Percentiles rank a stretch among this genome's conserved stretches.
Evolutionary conservation across 305 asterid species (phyloP).

Genomic region (Caryopteris hybrid): DNA sequence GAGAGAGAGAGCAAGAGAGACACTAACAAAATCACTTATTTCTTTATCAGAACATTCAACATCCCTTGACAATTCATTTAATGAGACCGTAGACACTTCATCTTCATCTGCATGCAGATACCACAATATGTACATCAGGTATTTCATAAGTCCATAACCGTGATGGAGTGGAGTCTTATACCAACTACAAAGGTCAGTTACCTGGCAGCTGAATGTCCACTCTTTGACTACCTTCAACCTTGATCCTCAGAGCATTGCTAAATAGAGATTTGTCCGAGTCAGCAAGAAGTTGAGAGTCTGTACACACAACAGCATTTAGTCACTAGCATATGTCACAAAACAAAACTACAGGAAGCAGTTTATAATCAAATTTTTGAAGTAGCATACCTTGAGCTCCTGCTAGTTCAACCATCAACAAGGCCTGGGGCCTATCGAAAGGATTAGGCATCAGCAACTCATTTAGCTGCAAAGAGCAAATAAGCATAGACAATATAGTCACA

Average conservation of each 20-base stretch:
- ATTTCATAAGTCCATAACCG: slow-evolving; percentile 5
- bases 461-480: slow-evolving; percentile 46
- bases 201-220: slow-evolving; percentile 73
- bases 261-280: slow-evolving; percentile 32
- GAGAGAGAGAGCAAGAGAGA: slow-evolving; percentile 5
- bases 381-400: slow-evolving; percentile 69
- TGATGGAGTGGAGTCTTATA: neutral
- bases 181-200: slow-evolving; percentile 27
- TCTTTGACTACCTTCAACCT: slow-evolving; percentile 47
- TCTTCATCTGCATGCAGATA: slow-evolving; percentile 52
- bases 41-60: slow-evolving; percentile 67
- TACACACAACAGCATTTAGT: slow-evolving; percentile 12
- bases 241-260: slow-evolving; percentile 43
- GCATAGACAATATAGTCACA: neutral
- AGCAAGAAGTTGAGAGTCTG: slow-evolving; percentile 41
- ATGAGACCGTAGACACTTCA: slow-evolving; percentile 56
- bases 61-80: slow-evolving; percentile 50
- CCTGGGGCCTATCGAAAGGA: slow-evolving; percentile 85
- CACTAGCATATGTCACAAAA: slow-evolving; percentile 3
- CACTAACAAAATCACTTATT: slow-evolving; percentile 69
- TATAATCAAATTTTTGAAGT: neutral
- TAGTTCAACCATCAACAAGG: slow-evolving; percentile 74
- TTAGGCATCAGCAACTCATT: slow-evolving; percentile 82
- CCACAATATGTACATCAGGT: slow-evolving; percentile 13
- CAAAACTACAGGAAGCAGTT: slow-evolving; percentile 5